Base-by-base conservation (phyloP, 1,284 basidiomycete genomes). In the Neolentinus lepideus region DNA sequence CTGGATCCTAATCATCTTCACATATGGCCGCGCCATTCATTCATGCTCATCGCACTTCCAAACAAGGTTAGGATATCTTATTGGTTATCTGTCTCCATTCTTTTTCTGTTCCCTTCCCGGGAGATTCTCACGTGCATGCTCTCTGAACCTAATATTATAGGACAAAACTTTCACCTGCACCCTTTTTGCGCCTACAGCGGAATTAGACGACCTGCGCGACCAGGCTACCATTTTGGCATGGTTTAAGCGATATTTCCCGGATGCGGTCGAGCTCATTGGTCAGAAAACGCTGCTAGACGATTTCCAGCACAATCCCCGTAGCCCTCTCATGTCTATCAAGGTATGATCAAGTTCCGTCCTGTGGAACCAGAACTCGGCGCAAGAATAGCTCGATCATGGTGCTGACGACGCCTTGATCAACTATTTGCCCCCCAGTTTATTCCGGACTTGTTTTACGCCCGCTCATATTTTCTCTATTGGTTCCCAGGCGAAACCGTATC, bases 11-110 rank as follows among this genome's bases (percentile, higher is more conserved):
- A 92, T 72, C 92, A 98, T 72, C 84, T 99, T 61, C 97, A 99
- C 76, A 98, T 99, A 67, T 99, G 96, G 96, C 97, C 96, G 57
- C 86, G 94, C 66, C 92, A 95, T 71, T 90, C 92, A 53, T 98
- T 98, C 78, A 99, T 99, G 96, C 83, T 99, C 64, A 98, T 99
- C 66, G 97, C 94, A 19, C 84, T 99, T 53, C 94, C 96, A 60
- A 99, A 98, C 77, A 88, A 92, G 79, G 94, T 94, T 61, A 63
- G 67, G 47, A 55, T 60, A 56, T 54, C 53, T 29, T 60, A 56
- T 56, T 57, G 53, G 52, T 48, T 60, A 33, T 38, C 54, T 51
- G 55, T 55, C 59, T 63, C 59, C 47, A 61, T 59, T 56, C 47
- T 26, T 29, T 8, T 54, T 54, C 51, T 33, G 59, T 56, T 63